A percentile compares a stretch with the other conserved stretches of the same genome.
These are phyloP conservation scores for Vicia faba DNA, from an alignment of 306 rosid genomes.

Conservation along the genomic window DNA sequence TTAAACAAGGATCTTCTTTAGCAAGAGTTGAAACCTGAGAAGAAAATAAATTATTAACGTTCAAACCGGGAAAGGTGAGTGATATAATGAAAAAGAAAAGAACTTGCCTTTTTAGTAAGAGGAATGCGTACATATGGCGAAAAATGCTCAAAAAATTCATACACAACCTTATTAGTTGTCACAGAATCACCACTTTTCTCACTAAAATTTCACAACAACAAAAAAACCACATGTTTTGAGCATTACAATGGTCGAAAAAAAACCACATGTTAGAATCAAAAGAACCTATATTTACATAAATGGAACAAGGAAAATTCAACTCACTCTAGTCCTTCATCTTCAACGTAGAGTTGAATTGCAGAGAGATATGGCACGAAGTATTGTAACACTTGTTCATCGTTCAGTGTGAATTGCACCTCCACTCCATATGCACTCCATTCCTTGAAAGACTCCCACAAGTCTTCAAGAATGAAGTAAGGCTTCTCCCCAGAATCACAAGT, in stretches of 20 bases:
- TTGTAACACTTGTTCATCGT: slow-evolving; percentile 42
- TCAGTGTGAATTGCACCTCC: slow-evolving; percentile 47
- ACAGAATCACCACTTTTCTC: slow-evolving; percentile 46
- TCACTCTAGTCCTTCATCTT: slow-evolving; percentile 33
- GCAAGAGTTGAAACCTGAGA: slow-evolving; percentile 45
- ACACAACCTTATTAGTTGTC: slow-evolving; percentile 53
- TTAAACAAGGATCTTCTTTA: slow-evolving; percentile 6
- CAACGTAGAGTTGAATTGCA: slow-evolving; percentile 54
- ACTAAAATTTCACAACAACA: slow-evolving; percentile 20
- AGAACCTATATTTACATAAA: background rate
- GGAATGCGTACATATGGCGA: slow-evolving; percentile 60
- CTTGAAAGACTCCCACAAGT: slow-evolving; percentile 59
- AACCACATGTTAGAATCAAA: background rate
- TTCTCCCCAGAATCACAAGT: slow-evolving; percentile 29
- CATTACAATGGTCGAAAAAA: background rate
- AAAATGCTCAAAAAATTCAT: slow-evolving; percentile 50
- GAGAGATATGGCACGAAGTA: slow-evolving; percentile 63
- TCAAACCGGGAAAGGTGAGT: background rate
- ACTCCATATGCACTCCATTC: slow-evolving; percentile 67
- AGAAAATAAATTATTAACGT: slow-evolving; percentile 17
- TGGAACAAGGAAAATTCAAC: slow-evolving; percentile 8
- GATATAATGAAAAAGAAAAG: background rate
- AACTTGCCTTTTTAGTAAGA: slow-evolving; percentile 51
- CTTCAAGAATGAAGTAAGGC: slow-evolving; percentile 50
- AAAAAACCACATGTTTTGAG: background rate